phyloP scores from a whole-genome alignment of 179 eudicot species.

The Drosera spatulata region DNA sequence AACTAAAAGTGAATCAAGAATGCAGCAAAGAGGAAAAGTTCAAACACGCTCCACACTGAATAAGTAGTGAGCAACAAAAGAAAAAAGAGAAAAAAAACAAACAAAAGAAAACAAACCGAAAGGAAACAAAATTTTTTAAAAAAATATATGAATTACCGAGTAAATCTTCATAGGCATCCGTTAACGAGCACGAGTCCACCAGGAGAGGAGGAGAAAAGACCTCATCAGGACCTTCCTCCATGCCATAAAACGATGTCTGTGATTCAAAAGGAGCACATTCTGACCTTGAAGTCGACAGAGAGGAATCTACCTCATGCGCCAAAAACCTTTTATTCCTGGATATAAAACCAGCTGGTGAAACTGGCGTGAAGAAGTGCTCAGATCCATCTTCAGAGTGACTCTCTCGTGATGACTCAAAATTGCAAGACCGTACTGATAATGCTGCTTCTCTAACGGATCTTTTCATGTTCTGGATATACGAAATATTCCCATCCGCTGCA shows the following conservation, averaged over 20 bases:
- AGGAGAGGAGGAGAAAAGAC: slow-evolving; percentile 89
- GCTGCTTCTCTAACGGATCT: slow-evolving; percentile 96
- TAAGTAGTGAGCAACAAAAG: too few species aligned
- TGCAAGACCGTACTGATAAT: slow-evolving; percentile 47
- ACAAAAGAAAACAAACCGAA: not conserved
- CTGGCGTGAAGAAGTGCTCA: slow-evolving; percentile 84
- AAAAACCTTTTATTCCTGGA: slow-evolving; percentile 36
- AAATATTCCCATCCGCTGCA: slow-evolving; percentile 43
- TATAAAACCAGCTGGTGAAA: slow-evolving; percentile 55
- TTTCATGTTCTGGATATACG: slow-evolving; percentile 58
- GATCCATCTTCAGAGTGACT: slow-evolving; percentile 80
- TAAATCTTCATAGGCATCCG: slow-evolving; percentile 79
- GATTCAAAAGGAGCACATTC: slow-evolving; percentile 53
- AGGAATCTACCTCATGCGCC: slow-evolving; percentile 38
- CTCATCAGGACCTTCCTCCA: slow-evolving; percentile 68
- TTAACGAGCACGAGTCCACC: slow-evolving; percentile 67
- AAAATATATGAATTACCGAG: slow-evolving; percentile 48
- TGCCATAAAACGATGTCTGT: slow-evolving; percentile 50
- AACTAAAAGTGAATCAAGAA: too few species aligned
- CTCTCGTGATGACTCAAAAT: slow-evolving; percentile 61
- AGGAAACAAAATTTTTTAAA: not conserved
- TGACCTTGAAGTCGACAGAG: slow-evolving; percentile 52
- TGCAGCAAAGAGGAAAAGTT: too few species aligned
- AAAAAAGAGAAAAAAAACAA: not conserved
- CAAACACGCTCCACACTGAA: too few species aligned